Evolutionary conservation across 2,329 filamentous ascomycete species (phyloP), one percentile per base, ranked within the genome.

Genomic region (Ascocoryne sarcoides): DNA sequence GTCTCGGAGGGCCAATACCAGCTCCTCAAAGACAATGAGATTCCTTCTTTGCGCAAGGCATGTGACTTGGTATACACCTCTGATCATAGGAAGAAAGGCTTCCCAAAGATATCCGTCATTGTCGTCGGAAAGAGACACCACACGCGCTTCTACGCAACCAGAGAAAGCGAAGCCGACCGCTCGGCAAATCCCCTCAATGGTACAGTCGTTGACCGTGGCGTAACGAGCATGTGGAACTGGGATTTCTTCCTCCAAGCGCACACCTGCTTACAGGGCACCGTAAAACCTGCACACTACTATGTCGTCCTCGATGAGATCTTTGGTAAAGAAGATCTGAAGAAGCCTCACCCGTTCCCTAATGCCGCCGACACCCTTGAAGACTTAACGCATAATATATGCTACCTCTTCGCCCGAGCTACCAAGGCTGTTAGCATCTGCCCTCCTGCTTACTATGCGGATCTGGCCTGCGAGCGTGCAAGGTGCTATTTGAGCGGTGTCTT

Each of bases 201-300:
- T 20, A 92, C 86, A 0, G 73, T 93, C 0, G 84, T 94, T 32
- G 87, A 93, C 60, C 81, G 85, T 18, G 84, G 82, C 19, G 73
- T 94, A 41, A 90, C 84, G 0, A 75, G 79, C 56, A 75, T 75
- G 4, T 71, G 76, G 2, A 75, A 79, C 54, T 90, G 83, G 72
- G 86, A 93, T 58, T 93, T 93, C 60, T 94, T 77, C 65, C 66
- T 94, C 1, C 81, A 87, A 28, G 82, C 87, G 0, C 87, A 94
- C 55, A 71, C 76, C n/a, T 83, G 82, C 1, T 65, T 93, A 5
- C 77, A 92, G 58, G 87, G 86, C 1, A 94, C 87, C 0, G 84
- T 85, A 0, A 75, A 83, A 0, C 84, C 87, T 0, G 85, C 84
- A 0, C 88, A 92, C 56, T 95, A 95, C 58, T 79, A 75, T 4